Conservation (phyloP, 306 rosid species). For the Canavalia gladiata region DNA sequence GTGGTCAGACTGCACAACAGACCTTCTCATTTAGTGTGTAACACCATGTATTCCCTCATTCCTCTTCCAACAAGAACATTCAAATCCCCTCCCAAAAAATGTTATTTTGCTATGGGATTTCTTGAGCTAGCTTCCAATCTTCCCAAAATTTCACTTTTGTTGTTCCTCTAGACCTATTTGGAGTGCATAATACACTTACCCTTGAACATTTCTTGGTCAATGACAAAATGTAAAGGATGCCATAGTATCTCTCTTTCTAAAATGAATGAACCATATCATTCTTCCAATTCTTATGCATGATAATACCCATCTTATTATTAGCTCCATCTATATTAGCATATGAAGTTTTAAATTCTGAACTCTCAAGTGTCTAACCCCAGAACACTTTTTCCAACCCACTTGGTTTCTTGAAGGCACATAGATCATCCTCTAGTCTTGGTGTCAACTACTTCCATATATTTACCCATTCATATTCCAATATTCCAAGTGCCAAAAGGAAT, state of each 20-base stretch:
- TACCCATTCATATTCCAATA: background rate
- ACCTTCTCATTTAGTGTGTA: background rate
- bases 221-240: background rate
- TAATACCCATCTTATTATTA: background rate
- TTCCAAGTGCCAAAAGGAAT: slow-evolving; percentile 30
- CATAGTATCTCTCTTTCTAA: background rate
- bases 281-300: too few species aligned
- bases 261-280: too few species aligned
- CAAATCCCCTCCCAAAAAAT: background rate
- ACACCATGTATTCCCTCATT: background rate
- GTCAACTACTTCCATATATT: slow-evolving; percentile 11
- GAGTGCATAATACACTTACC: background rate
- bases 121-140: slow-evolving; percentile 24
- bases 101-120: background rate
- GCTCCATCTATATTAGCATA: slow-evolving; percentile 1
- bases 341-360: background rate
- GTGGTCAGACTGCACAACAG: background rate
- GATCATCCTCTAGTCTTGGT: slow-evolving; percentile 28
- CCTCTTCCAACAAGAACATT: slow-evolving; percentile 21
- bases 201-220: background rate
- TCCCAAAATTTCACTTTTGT: background rate
- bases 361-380: background rate
- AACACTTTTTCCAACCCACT: slow-evolving; percentile 18
- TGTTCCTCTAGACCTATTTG: background rate
- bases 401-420: slow-evolving; percentile 27